Conservation (phyloP, 768 basidiomycete genomes). For the Boletus sp. region DNA sequence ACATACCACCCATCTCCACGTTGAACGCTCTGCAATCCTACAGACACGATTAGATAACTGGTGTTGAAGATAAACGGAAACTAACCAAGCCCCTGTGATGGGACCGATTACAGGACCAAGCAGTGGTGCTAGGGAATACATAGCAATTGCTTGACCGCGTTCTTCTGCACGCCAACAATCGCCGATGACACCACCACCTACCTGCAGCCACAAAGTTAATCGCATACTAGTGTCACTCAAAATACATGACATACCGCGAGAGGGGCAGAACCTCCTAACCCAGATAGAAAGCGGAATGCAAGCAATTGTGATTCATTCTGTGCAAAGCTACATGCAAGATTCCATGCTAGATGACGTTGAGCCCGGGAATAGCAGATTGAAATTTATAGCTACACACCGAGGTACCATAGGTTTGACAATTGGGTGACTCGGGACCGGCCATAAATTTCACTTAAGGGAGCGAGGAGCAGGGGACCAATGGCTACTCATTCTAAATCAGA, state of each 20-base stretch:
- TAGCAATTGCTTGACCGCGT: conserved; percentile 59
- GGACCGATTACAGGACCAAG: conserved; percentile 67
- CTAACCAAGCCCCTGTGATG: conserved; percentile 58
- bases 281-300: conserved; percentile 66
- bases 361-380: background rate
- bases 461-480: conserved; percentile 36
- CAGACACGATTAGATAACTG: conserved; percentile 5
- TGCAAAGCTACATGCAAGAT: conserved; percentile 62
- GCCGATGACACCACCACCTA: conserved; percentile 66
- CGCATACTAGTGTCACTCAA: too few relatives aligned
- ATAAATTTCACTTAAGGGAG: conserved; percentile 70
- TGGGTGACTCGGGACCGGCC: conserved; percentile 65
- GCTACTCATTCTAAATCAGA: background rate
- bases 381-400: conserved; percentile 41
- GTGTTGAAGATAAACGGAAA: background rate
- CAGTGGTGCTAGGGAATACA: conserved; percentile 65
- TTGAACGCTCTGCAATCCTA: conserved; percentile 55
- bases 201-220: conserved; percentile 23
- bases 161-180: conserved; percentile 62
- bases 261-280: conserved; percentile 72
- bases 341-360: conserved; percentile 49
- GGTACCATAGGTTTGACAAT: conserved; percentile 60
- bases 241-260: conserved; percentile 38
- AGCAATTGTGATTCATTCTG: conserved; percentile 56
- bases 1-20: conserved; percentile 73